Percentiles rank a stretch among this genome's conserved stretches.
Evolutionary conservation across 2,329 filamentous ascomycete genomes (phyloP).

Genomic region (Trichoderma atroviride): DNA sequence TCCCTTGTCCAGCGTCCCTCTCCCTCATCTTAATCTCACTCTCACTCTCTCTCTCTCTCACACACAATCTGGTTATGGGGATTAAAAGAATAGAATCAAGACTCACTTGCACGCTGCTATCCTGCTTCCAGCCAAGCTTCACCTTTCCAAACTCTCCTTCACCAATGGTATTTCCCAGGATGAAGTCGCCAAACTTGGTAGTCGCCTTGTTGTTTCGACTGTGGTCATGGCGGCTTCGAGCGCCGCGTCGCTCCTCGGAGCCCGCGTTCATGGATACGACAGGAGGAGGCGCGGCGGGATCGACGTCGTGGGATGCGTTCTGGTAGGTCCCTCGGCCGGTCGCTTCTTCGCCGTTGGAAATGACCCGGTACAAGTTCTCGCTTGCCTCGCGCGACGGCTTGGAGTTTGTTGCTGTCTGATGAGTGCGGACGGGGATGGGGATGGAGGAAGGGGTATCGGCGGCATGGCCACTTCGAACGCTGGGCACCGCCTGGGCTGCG

Average conservation of each 20-base stretch:
- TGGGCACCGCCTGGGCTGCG: constrained; percentile 40
- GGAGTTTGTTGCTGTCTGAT: constrained; percentile 47
- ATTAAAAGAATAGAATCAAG: background rate
- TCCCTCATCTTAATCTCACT: background rate
- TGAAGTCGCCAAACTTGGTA: constrained; percentile 92
- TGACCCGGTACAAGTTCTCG: constrained; percentile 74
- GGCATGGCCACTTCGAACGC: constrained; percentile 46
- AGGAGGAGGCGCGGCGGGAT: constrained; percentile 51
- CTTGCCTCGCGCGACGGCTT: constrained; percentile 74
- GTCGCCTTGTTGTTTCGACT: constrained; percentile 60
- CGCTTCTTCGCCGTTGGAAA: constrained; percentile 46
- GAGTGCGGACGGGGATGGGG: constrained; percentile 47
- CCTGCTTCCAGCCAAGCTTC: constrained; percentile 97
- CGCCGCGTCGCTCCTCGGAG: constrained; percentile 52
- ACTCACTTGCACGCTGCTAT: constrained; percentile 78
- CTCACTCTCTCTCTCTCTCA: background rate
- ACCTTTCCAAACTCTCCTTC: constrained; percentile 99
- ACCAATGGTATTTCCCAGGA: constrained; percentile 91
- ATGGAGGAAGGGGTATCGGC: constrained; percentile 41
- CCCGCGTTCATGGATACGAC: constrained; percentile 48
- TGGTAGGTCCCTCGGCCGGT: constrained; percentile 37
- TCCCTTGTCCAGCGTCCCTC: background rate
- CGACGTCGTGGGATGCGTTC: constrained; percentile 37
- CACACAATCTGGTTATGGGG: background rate
- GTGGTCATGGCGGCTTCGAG: constrained; percentile 63